Evolutionary conservation across 2,329 filamentous ascomycete species (phyloP).

Genomic region (Aspergillus intermedius): DNA sequence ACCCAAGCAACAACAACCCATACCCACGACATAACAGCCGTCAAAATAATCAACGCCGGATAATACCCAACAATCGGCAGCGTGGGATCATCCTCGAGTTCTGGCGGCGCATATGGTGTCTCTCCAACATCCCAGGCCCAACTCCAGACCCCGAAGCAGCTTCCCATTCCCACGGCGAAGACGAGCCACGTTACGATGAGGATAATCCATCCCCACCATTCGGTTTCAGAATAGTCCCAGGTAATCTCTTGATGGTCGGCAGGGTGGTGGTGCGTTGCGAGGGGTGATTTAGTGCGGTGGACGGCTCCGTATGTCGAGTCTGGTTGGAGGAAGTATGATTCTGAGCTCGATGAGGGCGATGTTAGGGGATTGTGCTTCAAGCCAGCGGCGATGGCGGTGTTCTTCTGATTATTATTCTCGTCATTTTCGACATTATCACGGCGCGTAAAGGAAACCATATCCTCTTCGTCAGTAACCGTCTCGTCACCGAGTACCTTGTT

Average conservation of each 20-base stretch:
- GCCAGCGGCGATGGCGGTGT: constrained; percentile 11
- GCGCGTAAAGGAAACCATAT: constrained; percentile 59
- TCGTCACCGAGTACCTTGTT: constrained; percentile 55
- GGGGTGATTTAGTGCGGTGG: constrained; percentile 33
- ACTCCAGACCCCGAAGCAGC: constrained; percentile 88
- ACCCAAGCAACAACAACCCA: constrained; percentile 98
- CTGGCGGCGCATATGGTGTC: constrained; percentile 89
- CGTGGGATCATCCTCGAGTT: constrained; percentile 90
- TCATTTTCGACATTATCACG: constrained; percentile 31
- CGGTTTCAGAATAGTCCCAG: constrained; percentile 91
- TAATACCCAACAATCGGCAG: constrained; percentile 96
- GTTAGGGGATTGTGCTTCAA: constrained; percentile 18
- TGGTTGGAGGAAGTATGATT: constrained; percentile 52
- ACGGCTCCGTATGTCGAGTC: constrained; percentile 27
- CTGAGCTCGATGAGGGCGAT: constrained; percentile 51
- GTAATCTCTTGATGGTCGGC: constrained; percentile 37
- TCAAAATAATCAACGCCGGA: constrained; percentile 85
- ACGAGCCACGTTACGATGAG: constrained; percentile 87
- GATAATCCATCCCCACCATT: constrained; percentile 97
- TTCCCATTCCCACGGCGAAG: constrained; percentile 95
- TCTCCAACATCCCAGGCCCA: constrained; percentile 99
- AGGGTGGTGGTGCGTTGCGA: constrained; percentile 25
- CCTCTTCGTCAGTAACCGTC: constrained; percentile 80
- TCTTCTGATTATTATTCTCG: background rate
- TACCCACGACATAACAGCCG: constrained; percentile 95